phyloP scores from a whole-genome alignment of 2,329 filamentous ascomycete genomes.

The Zalaria obscura region DNA sequence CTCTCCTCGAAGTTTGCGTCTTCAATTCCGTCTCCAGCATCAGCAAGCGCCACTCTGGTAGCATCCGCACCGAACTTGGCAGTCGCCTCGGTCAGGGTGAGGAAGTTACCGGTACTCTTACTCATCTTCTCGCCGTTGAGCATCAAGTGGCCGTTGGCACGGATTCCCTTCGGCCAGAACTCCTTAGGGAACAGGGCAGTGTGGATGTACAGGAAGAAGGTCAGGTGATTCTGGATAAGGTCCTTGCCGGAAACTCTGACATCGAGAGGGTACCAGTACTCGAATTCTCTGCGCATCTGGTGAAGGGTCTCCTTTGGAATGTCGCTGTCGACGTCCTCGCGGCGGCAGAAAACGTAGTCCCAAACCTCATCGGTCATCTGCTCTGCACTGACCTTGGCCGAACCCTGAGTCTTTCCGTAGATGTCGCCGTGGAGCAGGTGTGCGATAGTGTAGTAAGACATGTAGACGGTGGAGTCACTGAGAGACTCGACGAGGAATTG shows the following conservation, averaged over 20 bases:
- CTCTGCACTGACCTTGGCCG: conserved; percentile 56
- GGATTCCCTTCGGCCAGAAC: conserved; percentile 78
- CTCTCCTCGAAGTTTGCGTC: conserved; percentile 97
- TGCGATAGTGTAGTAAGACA: conserved; percentile 52
- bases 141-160: conserved; percentile 84
- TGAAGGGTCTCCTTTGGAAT: conserved; percentile 63
- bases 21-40: conserved; percentile 84
- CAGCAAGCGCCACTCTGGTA: conserved; percentile 77
- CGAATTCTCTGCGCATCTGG: conserved; percentile 77
- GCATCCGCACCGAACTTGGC: conserved; percentile 93
- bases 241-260: conserved; percentile 84
- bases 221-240: conserved; percentile 85
- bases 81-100: conserved; percentile 74
- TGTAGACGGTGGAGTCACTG: conserved; percentile 86
- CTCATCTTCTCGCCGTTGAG: conserved; percentile 98
- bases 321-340: conserved; percentile 53
- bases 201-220: conserved; percentile 91
- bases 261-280: conserved; percentile 95
- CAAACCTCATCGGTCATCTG: conserved; percentile 93
- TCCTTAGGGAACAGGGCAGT: conserved; percentile 74
- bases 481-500: conserved; percentile 85
- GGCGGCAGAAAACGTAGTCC: conserved; percentile 85
- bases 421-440: conserved; percentile 60
- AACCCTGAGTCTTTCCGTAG: conserved; percentile 61
- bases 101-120: conserved; percentile 94